phyloP scores from a whole-genome alignment of 352 stramenopile species.

The Detonula confervacea region DNA sequence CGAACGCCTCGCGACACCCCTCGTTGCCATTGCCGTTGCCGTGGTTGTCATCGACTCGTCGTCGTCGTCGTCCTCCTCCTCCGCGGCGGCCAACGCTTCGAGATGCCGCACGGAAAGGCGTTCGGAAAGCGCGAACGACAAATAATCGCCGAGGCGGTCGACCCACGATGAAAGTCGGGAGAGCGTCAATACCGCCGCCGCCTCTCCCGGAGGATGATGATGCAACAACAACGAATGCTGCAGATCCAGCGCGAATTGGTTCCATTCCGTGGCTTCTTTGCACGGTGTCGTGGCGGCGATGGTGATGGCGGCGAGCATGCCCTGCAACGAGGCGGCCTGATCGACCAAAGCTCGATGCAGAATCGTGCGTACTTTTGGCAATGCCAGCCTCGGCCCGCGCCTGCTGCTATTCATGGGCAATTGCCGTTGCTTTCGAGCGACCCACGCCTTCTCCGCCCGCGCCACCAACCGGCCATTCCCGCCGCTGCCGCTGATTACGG shows the following conservation, averaged over 20 bases:
- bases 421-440: neutral
- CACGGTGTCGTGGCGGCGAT: neutral
- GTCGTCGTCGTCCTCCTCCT: too few relatives aligned
- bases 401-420: neutral
- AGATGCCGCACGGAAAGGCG: neutral
- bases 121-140: conserved; percentile 14
- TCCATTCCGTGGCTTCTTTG: conserved; percentile 16
- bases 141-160: conserved; percentile 15
- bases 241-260: conserved; percentile 36
- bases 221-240: neutral
- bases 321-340: conserved; percentile 25
- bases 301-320: neutral
- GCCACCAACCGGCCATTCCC: conserved; percentile 10
- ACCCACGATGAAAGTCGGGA: conserved; percentile 40
- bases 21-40: neutral
- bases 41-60: too few relatives aligned
- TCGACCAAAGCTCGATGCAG: conserved; percentile 37
- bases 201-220: too few relatives aligned
- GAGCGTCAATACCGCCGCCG: conserved; percentile 42
- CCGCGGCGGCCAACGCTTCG: too few relatives aligned
- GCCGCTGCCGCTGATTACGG: neutral
- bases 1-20: neutral
- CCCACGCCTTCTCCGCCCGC: conserved; percentile 33
- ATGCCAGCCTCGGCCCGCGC: conserved; percentile 10
- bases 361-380: conserved; percentile 32